Evolutionary conservation across 306 rosid genomes (phyloP).

Genomic region (Abrus pulchellus): DNA sequence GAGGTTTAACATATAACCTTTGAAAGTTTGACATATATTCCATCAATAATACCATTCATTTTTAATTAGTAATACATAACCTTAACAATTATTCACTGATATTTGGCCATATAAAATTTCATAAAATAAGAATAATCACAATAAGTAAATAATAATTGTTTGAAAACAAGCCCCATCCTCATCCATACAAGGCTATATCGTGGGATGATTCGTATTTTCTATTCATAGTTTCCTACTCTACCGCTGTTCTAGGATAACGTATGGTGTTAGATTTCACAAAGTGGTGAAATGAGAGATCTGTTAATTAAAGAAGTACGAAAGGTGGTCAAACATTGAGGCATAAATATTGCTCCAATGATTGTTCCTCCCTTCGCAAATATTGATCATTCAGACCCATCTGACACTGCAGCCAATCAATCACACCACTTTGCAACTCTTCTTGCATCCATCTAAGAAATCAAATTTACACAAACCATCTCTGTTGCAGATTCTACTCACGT

Average conservation of each 20-base stretch:
- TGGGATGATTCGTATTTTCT: neutral
- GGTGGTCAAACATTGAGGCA: slow-evolving; percentile 21
- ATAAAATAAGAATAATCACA: no score
- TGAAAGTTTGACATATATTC: no score
- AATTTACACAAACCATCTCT: slow-evolving; percentile 28
- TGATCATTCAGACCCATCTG: neutral
- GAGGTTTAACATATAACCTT: no score
- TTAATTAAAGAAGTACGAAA: slow-evolving; percentile 39
- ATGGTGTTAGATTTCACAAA: neutral
- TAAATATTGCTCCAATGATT: slow-evolving; percentile 9
- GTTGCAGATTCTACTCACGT: neutral
- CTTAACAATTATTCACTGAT: no score
- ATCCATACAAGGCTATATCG: neutral
- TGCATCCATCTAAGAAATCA: neutral
- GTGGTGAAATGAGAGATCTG: neutral
- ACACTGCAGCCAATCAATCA: neutral
- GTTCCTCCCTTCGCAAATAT: slow-evolving; percentile 21
- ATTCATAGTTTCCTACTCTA: neutral
- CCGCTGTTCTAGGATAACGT: neutral
- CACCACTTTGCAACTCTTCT: slow-evolving; percentile 6
- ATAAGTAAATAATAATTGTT: no score
- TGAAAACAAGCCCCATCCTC: neutral
- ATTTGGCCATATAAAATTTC: no score
- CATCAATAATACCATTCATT: no score
- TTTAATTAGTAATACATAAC: no score